These are phyloP conservation scores for Volutella citrinella DNA, from an alignment of 2,329 filamentous ascomycete genomes.

Conservation along the genomic window DNA sequence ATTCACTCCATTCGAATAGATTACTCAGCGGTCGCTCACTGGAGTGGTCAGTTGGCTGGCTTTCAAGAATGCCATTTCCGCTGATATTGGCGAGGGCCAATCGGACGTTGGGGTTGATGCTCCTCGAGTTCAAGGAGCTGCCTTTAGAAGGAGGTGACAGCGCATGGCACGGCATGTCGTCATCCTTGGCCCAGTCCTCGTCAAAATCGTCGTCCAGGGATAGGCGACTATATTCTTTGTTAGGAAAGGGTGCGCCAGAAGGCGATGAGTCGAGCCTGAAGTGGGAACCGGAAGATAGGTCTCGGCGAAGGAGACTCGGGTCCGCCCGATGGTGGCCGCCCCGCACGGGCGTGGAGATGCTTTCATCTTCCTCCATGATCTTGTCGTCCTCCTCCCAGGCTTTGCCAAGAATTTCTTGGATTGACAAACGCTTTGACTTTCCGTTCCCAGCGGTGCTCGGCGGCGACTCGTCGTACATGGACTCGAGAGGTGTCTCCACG, in stretches of 20 bases:
- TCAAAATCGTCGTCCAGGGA: conserved; percentile 63
- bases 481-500: conserved; percentile 70
- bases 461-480: conserved; percentile 78
- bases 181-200: conserved; percentile 58
- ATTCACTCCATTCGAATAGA: conserved; percentile 77
- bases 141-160: conserved; percentile 54
- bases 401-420: conserved; percentile 56
- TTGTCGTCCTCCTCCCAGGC: conserved; percentile 53
- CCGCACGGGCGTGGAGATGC: conserved; percentile 48
- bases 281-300: conserved; percentile 18
- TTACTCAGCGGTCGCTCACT: conserved; percentile 59
- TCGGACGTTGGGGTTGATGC: conserved; percentile 51
- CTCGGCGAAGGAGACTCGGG: conserved; percentile 8
- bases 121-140: conserved; percentile 51
- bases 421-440: conserved; percentile 54
- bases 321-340: conserved; percentile 31
- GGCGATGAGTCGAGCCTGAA: conserved; percentile 29
- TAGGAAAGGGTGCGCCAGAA: conserved; percentile 31
- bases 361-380: conserved; percentile 64
- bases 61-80: conserved; percentile 41
- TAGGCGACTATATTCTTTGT: conserved; percentile 45
- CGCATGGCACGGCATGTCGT: conserved; percentile 51
- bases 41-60: conserved; percentile 17
- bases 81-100: conserved; percentile 53
- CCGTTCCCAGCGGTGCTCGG: conserved; percentile 53